Percentiles rank a stretch among this genome's conserved stretches.
phyloP scores from a whole-genome alignment of 23 red algal species.

The Gracilariopsis chorda region DNA sequence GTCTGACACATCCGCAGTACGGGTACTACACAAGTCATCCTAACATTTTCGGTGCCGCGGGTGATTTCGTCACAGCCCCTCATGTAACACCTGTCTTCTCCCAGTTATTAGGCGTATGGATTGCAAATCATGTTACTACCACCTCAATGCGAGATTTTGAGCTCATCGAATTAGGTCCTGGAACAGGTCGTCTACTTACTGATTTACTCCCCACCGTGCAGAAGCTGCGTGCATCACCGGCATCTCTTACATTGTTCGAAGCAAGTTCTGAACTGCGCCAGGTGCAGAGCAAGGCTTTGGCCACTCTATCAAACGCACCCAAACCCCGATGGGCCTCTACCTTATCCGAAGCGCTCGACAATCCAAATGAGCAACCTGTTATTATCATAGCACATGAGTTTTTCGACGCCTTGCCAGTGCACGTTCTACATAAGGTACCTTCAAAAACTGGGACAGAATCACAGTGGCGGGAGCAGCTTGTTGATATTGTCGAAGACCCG shows the following conservation, averaged over 20 bases:
- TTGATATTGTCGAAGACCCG: slow-evolving; percentile 28
- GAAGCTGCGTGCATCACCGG: background rate
- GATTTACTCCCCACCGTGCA: slow-evolving; percentile 30
- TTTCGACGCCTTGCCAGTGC: slow-evolving; percentile 96
- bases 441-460: background rate
- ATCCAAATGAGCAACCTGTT: background rate
- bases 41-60: slow-evolving; percentile 64
- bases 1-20: slow-evolving; percentile 74
- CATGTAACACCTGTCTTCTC: slow-evolving; percentile 82
- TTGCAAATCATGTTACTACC: slow-evolving; percentile 37
- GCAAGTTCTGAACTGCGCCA: slow-evolving; percentile 35
- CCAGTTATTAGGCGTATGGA: slow-evolving; percentile 78
- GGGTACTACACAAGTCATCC: slow-evolving; percentile 79
- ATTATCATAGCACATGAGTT: slow-evolving; percentile 95
- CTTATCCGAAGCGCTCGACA: slow-evolving; percentile 11
- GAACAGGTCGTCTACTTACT: slow-evolving; percentile 58
- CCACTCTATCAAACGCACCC: background rate
- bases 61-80: slow-evolving; percentile 95
- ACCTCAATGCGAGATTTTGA: background rate
- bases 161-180: slow-evolving; percentile 90
- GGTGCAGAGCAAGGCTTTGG: slow-evolving; percentile 51
- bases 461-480: slow-evolving; percentile 80
- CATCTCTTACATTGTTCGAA: slow-evolving; percentile 72
- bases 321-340: slow-evolving; percentile 9
- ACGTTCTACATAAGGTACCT: slow-evolving; percentile 50